phyloP scores from a whole-genome alignment of 2,329 filamentous ascomycete genomes.

The Colletotrichum sp. region DNA sequence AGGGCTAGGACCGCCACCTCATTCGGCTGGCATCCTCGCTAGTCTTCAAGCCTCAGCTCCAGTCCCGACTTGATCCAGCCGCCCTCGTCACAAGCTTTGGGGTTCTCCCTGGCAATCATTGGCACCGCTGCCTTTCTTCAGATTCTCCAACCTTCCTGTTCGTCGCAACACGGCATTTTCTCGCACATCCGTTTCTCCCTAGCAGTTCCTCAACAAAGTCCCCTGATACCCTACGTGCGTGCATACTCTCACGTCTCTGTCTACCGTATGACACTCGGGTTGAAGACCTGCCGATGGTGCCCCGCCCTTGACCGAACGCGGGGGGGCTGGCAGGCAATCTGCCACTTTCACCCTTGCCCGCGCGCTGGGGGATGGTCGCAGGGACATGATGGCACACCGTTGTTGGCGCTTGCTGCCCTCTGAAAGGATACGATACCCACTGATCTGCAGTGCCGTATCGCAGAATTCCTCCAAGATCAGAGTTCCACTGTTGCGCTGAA shows the following conservation, averaged over 20 bases:
- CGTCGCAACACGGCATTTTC: neutral
- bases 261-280: neutral
- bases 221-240: neutral
- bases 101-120: neutral
- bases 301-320: constrained; percentile 8
- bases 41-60: neutral
- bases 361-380: neutral
- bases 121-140: neutral
- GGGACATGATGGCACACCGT: neutral
- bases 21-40: neutral
- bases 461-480: neutral
- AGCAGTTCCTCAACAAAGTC: neutral
- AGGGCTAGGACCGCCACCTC: neutral
- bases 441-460: constrained; percentile 7
- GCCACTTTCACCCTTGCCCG: neutral
- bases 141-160: neutral
- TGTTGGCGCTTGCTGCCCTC: neutral
- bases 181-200: neutral
- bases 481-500: neutral
- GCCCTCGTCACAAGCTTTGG: neutral
- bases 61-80: neutral
- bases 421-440: neutral
- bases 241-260: neutral
- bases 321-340: constrained; percentile 8
- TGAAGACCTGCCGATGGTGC: neutral